Evolutionary conservation across 1,139 yeast species (phyloP).

Genomic region (Casaregolazyma lundiana): DNA sequence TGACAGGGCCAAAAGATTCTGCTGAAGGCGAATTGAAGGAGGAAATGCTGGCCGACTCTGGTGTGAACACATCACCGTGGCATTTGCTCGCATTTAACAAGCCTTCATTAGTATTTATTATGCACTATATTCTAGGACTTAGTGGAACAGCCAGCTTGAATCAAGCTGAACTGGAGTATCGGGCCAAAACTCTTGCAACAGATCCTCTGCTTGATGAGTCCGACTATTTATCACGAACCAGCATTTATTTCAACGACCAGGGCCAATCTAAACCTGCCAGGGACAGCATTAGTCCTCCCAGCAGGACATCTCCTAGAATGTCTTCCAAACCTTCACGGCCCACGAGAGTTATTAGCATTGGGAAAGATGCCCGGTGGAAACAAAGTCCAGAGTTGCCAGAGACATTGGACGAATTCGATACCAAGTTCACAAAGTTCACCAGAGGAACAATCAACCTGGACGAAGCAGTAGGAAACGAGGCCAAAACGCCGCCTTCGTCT

Average conservation of each 20-base stretch:
- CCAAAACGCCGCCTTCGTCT: background rate
- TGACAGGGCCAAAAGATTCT: background rate
- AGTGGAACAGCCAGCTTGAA: background rate
- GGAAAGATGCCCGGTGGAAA: too few relatives aligned
- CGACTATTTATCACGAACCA: background rate
- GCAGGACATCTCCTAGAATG: background rate
- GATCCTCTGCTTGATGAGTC: background rate
- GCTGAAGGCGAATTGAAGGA: background rate
- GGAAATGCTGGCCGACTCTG: too few relatives aligned
- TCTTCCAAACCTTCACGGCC: background rate
- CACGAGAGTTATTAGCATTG: background rate
- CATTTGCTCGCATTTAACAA: background rate
- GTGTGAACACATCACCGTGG: background rate
- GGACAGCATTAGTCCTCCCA: background rate
- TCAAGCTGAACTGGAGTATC: slow-evolving; percentile 2
- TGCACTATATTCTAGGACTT: background rate
- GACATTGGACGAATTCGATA: background rate
- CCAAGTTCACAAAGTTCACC: background rate
- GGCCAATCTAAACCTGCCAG: background rate
- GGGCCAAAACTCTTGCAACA: background rate
- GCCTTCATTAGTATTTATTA: background rate
- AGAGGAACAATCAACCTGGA: background rate
- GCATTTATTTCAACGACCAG: background rate
- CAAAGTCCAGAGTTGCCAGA: background rate
- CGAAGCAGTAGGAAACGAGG: background rate